phyloP scores from a whole-genome alignment of 169 alveolate genomes.

The Plasmodium berghei region DNA sequence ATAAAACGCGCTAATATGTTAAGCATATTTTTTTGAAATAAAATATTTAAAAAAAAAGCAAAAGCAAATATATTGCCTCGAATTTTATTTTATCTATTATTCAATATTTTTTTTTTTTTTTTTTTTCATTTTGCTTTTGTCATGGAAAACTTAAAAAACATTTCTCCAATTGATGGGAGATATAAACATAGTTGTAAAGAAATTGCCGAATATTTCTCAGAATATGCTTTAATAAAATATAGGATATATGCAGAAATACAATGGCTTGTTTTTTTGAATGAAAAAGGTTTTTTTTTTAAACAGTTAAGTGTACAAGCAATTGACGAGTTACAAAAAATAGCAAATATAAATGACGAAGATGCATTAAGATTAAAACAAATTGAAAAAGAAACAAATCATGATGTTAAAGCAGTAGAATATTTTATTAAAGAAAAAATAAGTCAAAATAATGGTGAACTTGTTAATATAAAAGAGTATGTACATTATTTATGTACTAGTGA shows the following conservation, averaged over 20 bases:
- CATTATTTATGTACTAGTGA: conserved; percentile 96
- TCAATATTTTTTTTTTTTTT: not conserved
- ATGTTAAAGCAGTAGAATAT: conserved; percentile 95
- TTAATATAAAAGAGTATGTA: conserved; percentile 86
- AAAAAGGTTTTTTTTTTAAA: conserved; percentile 81
- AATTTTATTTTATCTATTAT: too few species aligned
- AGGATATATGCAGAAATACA: conserved; percentile 92
- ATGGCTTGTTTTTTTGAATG: conserved; percentile 91
- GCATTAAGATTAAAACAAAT: conserved; percentile 86
- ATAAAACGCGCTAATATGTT: too few species aligned
- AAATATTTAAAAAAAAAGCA: too few species aligned
- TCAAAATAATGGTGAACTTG: conserved; percentile 74
- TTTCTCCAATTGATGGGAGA: conserved; percentile 94
- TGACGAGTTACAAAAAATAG: conserved; percentile 33
- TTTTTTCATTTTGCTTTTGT: not conserved
- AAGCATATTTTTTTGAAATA: too few species aligned
- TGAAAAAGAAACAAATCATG: conserved; percentile 93
- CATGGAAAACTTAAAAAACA: conserved; percentile 52
- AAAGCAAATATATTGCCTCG: too few species aligned
- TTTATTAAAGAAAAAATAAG: conserved; percentile 86
- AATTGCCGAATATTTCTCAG: conserved; percentile 87
- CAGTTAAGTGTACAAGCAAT: conserved; percentile 71
- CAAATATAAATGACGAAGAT: conserved; percentile 81
- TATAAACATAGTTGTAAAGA: conserved; percentile 83
- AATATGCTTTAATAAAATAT: conserved; percentile 90